phyloP scores from a whole-genome alignment of 345 rosid species.

The Erucastrum elatum region DNA sequence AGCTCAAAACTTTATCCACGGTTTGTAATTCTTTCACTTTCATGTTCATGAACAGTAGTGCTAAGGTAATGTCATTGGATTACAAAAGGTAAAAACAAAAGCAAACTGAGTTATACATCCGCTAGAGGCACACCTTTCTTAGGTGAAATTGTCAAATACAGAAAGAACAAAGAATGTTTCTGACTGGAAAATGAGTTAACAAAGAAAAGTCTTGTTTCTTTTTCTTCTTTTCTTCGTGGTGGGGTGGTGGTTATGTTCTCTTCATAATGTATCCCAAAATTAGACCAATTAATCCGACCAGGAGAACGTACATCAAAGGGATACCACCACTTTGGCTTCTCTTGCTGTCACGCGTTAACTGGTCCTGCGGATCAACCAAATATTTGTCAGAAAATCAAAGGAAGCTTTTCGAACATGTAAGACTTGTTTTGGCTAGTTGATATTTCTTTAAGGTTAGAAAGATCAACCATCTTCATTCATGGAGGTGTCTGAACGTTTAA shows the following conservation, averaged over 20 bases:
- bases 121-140: slow-evolving; percentile 13
- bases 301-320: slow-evolving; percentile 51
- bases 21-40: slow-evolving; percentile 36
- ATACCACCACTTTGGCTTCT: slow-evolving; percentile 43
- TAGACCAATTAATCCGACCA: slow-evolving; percentile 70
- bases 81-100: slow-evolving; percentile 7
- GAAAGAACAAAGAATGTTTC: not conserved
- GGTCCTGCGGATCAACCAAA: slow-evolving; percentile 53
- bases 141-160: slow-evolving; percentile 32
- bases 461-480: not conserved
- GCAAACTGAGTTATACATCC: slow-evolving; percentile 30
- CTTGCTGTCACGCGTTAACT: slow-evolving; percentile 49
- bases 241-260: slow-evolving; percentile 46
- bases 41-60: slow-evolving; percentile 47
- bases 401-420: not conserved
- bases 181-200: slow-evolving; percentile 26
- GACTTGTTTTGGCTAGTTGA: not conserved
- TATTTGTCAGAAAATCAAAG: slow-evolving; percentile 16
- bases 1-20: slow-evolving; percentile 27
- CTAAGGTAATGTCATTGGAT: slow-evolving; percentile 8
- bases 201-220: not conserved
- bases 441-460: not conserved
- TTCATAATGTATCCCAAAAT: slow-evolving; percentile 77
- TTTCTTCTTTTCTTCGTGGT: not conserved
- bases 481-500: too few species aligned